phyloP scores from a whole-genome alignment of 2,329 filamentous ascomycete species.

The Aspergillus glaucus region DNA sequence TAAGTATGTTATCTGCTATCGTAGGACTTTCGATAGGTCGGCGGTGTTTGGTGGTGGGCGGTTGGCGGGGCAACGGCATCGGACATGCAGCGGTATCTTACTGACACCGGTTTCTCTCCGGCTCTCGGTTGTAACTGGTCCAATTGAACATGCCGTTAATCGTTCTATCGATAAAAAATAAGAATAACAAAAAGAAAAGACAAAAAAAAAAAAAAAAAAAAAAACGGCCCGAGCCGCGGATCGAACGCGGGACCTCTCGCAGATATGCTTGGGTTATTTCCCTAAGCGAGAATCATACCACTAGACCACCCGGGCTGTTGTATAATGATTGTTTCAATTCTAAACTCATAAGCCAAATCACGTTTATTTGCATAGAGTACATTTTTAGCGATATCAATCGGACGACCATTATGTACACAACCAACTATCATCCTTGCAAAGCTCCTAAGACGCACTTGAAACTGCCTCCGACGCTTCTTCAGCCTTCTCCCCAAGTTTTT shows the following conservation, averaged over 20 bases:
- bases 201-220: conserved; percentile 1
- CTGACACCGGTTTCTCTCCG: too few species aligned
- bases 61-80: neutral
- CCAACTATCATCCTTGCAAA: too few species aligned
- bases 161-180: neutral
- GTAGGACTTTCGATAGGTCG: neutral
- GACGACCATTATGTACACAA: too few species aligned
- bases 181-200: neutral
- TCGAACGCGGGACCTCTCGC: conserved; percentile 15
- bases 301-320: conserved; percentile 12
- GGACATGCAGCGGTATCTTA: too few species aligned
- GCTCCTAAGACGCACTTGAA: too few species aligned
- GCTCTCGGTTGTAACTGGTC: too few species aligned
- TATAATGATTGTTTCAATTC: neutral
- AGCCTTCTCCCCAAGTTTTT: too few species aligned
- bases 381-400: too few species aligned
- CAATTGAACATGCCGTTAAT: neutral
- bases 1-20: neutral
- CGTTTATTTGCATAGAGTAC: too few species aligned
- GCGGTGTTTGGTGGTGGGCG: neutral
- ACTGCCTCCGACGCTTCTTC: too few species aligned
- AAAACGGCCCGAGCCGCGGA: conserved; percentile 10
- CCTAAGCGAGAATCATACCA: conserved; percentile 14
- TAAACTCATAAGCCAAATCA: neutral
- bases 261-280: conserved; percentile 8